Base-by-base conservation (phyloP, 331 rosid genomes). In the Rhamnella rubrinervis region DNA sequence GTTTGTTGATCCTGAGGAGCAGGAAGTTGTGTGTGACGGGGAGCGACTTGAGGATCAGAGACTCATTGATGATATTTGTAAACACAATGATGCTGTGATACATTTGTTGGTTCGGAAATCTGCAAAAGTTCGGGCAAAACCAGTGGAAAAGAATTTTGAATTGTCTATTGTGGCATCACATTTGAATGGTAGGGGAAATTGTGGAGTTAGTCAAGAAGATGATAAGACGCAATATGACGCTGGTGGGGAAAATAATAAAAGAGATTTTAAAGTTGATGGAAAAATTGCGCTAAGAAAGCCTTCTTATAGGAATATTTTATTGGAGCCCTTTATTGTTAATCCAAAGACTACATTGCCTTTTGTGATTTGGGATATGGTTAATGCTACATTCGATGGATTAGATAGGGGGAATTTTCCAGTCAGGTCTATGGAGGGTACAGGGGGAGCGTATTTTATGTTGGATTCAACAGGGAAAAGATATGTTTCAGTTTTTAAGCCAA, bases 381-480 rank as follows among this genome's bases (percentile, higher is more conserved):
- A 85, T 37, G 78, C 81, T 23, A 78, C 96, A 8, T 74, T 20
- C 75, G 86, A 75, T 6, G 97, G 97, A 40, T 55, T 92, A 35
- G 72, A 75, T 23, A 49, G 64, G 20, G 96, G 91, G 61, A 73
- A 78, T 53, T n/a, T 64, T 77, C 98, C 98, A 7, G 73, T 88
- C 55, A 79, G 95, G 71, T 93, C 98, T 63, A 73, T 85, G 49
- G 98, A 90, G 71, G 98, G 98, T 40, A 90, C 91, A 3, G 98
- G 98, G 6, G 98, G 98, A 55, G 98, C 90, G 12, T 93, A 93
- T 81, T 86, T 93, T 67, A 93, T 93, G 92, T 76, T 77, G 59
- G 95, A 90, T 59, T 79, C 91, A 2, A 73, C 80, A 0, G 96
- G 97, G 70, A 63, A 75, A 66, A 90, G 78, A 79, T 85, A 87